These are phyloP conservation scores for Saprolegnia parasitica DNA, from an alignment of 352 stramenopile genomes.

Conservation along the genomic window DNA sequence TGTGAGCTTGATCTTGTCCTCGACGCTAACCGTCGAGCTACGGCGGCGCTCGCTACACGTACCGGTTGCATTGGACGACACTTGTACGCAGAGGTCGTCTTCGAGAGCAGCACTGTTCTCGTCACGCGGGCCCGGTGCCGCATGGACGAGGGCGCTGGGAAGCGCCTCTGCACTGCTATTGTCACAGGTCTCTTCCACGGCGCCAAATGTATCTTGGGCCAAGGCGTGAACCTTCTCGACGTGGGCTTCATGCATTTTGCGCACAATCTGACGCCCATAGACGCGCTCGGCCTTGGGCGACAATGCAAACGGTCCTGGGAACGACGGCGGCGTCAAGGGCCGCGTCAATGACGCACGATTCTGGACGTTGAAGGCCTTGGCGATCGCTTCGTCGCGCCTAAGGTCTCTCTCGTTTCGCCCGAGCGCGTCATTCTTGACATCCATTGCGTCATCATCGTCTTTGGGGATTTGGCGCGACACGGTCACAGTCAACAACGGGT, in stretches of 20 bases:
- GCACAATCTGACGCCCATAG: background rate
- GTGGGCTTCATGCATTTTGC: background rate
- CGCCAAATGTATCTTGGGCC: too few relatives aligned
- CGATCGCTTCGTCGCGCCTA: background rate
- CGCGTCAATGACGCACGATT: constrained; percentile 4
- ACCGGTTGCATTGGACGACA: background rate
- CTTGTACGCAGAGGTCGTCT: too few relatives aligned
- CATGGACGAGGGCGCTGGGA: too few relatives aligned
- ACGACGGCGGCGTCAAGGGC: background rate
- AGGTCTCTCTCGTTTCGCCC: background rate
- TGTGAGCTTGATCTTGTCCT: constrained; percentile 11
- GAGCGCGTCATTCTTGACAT: background rate
- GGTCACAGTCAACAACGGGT: background rate
- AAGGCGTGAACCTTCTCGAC: too few relatives aligned
- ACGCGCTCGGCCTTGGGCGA: background rate
- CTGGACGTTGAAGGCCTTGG: background rate
- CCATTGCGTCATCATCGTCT: background rate
- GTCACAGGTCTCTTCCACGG: too few relatives aligned
- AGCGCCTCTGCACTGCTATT: too few relatives aligned
- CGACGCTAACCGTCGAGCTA: background rate
- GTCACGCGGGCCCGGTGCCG: too few relatives aligned
- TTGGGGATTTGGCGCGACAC: background rate
- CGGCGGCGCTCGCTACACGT: background rate
- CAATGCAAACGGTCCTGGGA: background rate
- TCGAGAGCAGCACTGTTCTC: too few relatives aligned